phyloP scores from a whole-genome alignment of 805 yeast species.

The Saccharomyces kudriavzevii region DNA sequence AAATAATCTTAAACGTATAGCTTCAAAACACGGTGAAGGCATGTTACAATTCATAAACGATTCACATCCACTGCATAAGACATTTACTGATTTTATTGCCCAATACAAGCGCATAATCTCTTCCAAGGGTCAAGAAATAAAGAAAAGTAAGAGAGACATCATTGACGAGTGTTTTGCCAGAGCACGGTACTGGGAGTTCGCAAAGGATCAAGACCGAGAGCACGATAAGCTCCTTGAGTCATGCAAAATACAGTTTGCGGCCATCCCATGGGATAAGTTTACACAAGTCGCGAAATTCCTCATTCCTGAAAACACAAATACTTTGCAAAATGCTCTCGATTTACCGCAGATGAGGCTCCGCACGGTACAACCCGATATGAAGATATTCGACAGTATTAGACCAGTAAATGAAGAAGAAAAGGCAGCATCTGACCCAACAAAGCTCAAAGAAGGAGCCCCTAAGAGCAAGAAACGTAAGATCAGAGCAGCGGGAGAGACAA shows the following conservation, averaged over 20 bases:
- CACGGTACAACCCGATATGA: not conserved
- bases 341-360: not conserved
- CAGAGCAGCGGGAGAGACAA: conserved; percentile 61
- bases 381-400: not conserved
- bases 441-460: not conserved
- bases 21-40: conserved; percentile 25
- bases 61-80: conserved; percentile 50
- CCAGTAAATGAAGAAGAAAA: not conserved
- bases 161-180: conserved; percentile 43
- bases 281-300: conserved; percentile 43
- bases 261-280: conserved; percentile 86
- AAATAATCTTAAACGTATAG: not conserved
- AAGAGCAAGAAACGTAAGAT: conserved; percentile 50
- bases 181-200: conserved; percentile 43
- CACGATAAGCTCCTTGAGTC: conserved; percentile 30
- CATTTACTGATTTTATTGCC: conserved; percentile 41
- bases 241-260: conserved; percentile 49
- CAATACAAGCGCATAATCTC: conserved; percentile 43
- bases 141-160: conserved; percentile 29
- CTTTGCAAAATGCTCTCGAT: not conserved
- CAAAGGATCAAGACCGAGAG: conserved; percentile 32
- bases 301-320: not conserved
- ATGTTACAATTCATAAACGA: conserved; percentile 63
- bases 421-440: not conserved
- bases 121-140: conserved; percentile 21